These are phyloP conservation scores for Exophiala mesophila DNA, from an alignment of 2,329 filamentous ascomycete genomes.

Conservation along the genomic window DNA sequence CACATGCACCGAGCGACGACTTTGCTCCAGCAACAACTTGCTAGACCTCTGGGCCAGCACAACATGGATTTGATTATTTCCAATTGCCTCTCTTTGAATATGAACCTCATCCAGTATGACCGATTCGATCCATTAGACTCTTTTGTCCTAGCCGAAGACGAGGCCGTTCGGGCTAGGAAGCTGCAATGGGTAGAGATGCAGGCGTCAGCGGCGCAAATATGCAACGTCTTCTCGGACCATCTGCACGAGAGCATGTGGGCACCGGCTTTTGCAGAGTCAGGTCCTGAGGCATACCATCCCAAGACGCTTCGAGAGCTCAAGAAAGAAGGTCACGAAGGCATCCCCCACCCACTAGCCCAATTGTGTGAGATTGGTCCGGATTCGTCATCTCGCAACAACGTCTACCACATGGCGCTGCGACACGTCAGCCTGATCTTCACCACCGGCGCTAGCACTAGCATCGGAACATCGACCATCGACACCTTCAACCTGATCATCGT, in stretches of 20 bases:
- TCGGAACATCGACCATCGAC: not conserved
- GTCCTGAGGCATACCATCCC: not conserved
- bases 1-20: not conserved
- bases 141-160: not conserved
- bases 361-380: not conserved
- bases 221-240: not conserved
- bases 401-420: not conserved
- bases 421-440: not conserved
- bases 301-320: not conserved
- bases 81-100: not conserved
- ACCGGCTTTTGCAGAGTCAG: not conserved
- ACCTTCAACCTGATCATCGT: not conserved
- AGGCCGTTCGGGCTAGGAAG: not conserved
- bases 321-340: not conserved
- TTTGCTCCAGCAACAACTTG: not conserved
- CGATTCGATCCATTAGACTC: not conserved
- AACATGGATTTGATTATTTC: not conserved
- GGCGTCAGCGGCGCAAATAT: not conserved
- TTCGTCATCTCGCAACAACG: not conserved
- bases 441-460: no score
- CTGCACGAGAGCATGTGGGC: not conserved
- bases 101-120: not conserved
- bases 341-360: not conserved
- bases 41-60: not conserved
- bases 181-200: not conserved